Base-by-base conservation (phyloP, 495 filamentous ascomycete genomes). In the Extremus antarcticus region DNA sequence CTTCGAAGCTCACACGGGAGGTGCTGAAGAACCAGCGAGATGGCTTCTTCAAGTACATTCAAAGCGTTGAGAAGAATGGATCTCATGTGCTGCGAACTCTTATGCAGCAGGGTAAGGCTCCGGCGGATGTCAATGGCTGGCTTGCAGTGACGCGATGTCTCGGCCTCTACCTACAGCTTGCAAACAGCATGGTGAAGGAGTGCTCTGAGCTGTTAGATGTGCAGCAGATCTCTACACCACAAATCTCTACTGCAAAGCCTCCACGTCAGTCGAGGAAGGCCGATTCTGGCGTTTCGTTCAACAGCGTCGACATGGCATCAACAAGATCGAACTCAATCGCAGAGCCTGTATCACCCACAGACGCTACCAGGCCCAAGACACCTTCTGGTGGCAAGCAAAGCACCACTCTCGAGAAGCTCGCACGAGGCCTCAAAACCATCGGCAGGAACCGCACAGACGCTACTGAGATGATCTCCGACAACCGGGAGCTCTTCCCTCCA, bases 41-140 rank as follows among this genome's bases (percentile, higher is more conserved):
- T 43, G 76, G 74, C 1, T 86, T 86, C 65, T 87, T 86, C 71
- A 70, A 73, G 2, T 85, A 81, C 59, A 85, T 88, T 60, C 73
- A 72, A 25, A 72, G 65, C 19, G 78, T 84, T 23, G 78, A 83
- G 51, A 74, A 73, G 54, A 76, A 79, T 54, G 84, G 83, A 39
- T 71, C 73, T 9, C 63, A 62, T 15, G 70, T 83, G 47, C 70
- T 88, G 40, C 66, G 78, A 13, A 75, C 72, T 21, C 66, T 87
- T 23, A 73, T 81, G 51, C 60, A 67, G 29, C 76, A 81, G 60
- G 76, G 78, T 35, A 73, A 75, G 41, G 69, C 64, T 1, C 63
- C 68, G 1, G 76, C 74, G 9, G 76, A 79, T 17, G 66, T 66
- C 3, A 81, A 72, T 54, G 79, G 78, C 35, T 88, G 84, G 84